Evolutionary conservation across 352 stramenopile species (phyloP), one percentile per base, ranked within the genome.

Genomic region (Phytophthora boehmeriae): DNA sequence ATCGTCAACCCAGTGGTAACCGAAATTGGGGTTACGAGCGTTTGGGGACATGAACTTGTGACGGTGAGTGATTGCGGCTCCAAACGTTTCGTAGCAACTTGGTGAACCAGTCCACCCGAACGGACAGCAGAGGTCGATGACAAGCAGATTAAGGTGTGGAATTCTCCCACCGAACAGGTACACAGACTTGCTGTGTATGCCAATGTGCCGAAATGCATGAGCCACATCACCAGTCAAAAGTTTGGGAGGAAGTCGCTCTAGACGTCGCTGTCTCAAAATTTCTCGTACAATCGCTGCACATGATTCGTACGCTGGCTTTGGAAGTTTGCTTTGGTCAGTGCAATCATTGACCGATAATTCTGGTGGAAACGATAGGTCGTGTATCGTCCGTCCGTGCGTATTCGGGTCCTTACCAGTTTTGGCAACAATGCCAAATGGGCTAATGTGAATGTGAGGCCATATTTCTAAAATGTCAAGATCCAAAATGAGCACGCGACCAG

Each of bases 341-440:
- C n/a, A n/a, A n/a, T n/a, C n/a, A n/a, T n/a, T n/a, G n/a, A n/a
- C n/a, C n/a, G n/a, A n/a, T n/a, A n/a, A n/a, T n/a, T n/a, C n/a
- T n/a, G n/a, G n/a, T n/a, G n/a, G n/a, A n/a, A n/a, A n/a, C n/a
- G n/a, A n/a, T n/a, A n/a, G n/a, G n/a, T n/a, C n/a, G n/a, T n/a
- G n/a, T n/a, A n/a, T n/a, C n/a, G n/a, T n/a, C 30, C 30, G 30
- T 6, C 30, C 30, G 30, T 6, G 6, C 6, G 30, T 11, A 1
- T 2, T 2, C 14, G 54, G 44, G 1, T 48, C 30, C 0, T 32
- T 23, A 27, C 14, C 36, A 1, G 41, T 50, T 47, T 66, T 66
- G 42, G 49, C 48, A 4, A 66, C 42, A 3, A 50, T 50, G 1
- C 58, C 50, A n/a, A 66, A 66, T 8, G 58, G 58, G 10, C 58